phyloP scores from a whole-genome alignment of 2,329 filamentous ascomycete species.

The Karstenula rhodostoma region DNA sequence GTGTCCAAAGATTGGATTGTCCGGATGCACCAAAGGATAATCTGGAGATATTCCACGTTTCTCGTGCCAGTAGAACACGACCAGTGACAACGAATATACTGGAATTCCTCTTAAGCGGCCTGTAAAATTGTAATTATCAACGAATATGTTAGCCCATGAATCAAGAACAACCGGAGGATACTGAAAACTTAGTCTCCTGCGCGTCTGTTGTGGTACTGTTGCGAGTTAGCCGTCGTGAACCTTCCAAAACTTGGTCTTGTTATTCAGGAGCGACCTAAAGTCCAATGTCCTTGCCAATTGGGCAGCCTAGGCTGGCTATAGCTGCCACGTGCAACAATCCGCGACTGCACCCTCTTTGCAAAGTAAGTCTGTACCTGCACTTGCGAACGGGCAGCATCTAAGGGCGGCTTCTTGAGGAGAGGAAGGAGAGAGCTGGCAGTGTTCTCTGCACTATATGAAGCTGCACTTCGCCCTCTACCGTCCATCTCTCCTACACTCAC shows the following conservation, averaged over 20 bases:
- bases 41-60: no score
- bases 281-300: background rate
- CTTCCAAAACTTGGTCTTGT: conserved; percentile 1
- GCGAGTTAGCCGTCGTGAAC: conserved; percentile 1
- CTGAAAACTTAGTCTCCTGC: background rate
- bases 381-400: background rate
- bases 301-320: background rate
- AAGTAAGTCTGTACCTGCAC: background rate
- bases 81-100: no score
- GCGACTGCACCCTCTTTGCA: background rate
- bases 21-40: no score
- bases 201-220: conserved; percentile 4
- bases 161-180: background rate
- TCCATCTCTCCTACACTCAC: conserved; percentile 3
- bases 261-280: background rate
- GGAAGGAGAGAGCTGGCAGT: conserved; percentile 1
- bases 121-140: no score
- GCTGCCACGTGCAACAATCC: background rate
- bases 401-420: background rate
- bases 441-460: conserved; percentile 4
- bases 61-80: no score
- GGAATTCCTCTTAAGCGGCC: no score
- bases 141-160: background rate
- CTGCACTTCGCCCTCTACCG: background rate
- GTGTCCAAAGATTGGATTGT: no score